Evolutionary conservation across 1,284 basidiomycete genomes (phyloP), one percentile per base, ranked within the genome.

Genomic region (Tremellales sp.): DNA sequence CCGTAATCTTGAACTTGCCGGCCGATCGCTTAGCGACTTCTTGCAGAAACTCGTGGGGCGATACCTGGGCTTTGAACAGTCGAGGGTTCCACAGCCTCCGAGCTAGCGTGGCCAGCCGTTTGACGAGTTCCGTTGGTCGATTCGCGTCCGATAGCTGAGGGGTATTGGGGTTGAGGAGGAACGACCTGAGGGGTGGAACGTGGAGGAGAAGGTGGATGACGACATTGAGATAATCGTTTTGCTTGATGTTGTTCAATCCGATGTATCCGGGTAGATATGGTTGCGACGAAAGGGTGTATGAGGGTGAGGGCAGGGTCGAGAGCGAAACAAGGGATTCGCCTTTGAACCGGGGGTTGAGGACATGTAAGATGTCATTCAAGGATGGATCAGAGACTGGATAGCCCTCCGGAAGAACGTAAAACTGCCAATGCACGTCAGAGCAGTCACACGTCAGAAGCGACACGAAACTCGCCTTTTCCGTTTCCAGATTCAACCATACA

Each of bases 341-440:
- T 19, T 66, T 71, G 73, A 94, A 98, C 2, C 81, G 81, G 1
- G 95, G 94, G 26, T 84, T 79, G 22, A 99, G 80, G 26, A 97
- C 89, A 65, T 85, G 86, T 27, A 91, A 79, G 51, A 99, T 95
- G 69, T 98, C 94, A 66, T 90, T 86, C 48, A 99, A 75, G 5
- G 92, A 95, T 18, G 93, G 90, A 72, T 97, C 93, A 13, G 87
- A 86, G 47, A 99, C 95, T 21, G 78, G 84, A 71, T 98, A 98
- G 32, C 91, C 90, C 72, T 99, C 95, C 33, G 95, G 95, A n/a
- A 99, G 79, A 31, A 98, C 86, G 70, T 94, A 98, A 47, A 97
- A 91, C 89, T 94, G 58, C 22, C 12, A 41, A 18, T 13, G 18
- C 14, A 22, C 25, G 24, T 38, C 5, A 31, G 31, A 14, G 35